These are phyloP conservation scores for Pseudogymnoascus sp. DNA, from an alignment of 2,329 filamentous ascomycete species.

Conservation along the genomic window DNA sequence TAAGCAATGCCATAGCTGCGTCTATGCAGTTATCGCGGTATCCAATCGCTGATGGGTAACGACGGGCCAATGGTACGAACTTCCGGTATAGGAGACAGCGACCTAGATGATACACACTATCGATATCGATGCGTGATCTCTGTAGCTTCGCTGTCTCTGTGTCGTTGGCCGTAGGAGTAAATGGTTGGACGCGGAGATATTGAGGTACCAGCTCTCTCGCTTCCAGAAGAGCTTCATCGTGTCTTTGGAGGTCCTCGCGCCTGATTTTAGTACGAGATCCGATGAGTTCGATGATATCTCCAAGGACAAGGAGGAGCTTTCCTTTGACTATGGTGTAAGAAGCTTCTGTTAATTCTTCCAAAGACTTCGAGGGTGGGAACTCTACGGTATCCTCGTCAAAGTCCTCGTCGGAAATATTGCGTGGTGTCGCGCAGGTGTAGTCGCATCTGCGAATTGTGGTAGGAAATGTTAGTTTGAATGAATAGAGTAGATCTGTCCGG, in stretches of 20 bases:
- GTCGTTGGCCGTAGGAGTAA: neutral
- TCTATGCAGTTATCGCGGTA: constrained; percentile 11
- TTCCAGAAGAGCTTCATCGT: neutral
- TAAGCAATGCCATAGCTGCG: constrained; percentile 11
- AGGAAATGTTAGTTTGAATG: constrained; percentile 11
- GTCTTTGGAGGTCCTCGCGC: constrained; percentile 8
- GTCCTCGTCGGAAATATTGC: constrained; percentile 10
- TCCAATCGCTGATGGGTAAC: neutral
- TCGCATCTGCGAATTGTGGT: constrained; percentile 7
- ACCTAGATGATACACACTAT: constrained; percentile 11
- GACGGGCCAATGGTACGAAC: constrained; percentile 7
- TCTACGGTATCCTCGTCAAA: constrained; percentile 8
- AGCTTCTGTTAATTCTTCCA: constrained; percentile 10
- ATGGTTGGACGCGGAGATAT: neutral
- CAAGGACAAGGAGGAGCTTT: constrained; percentile 9
- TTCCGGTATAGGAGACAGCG: constrained; percentile 11
- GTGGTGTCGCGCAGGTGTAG: constrained; percentile 9
- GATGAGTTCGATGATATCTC: constrained; percentile 10
- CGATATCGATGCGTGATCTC: neutral
- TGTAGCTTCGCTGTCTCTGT: neutral
- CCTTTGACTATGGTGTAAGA: constrained; percentile 11
- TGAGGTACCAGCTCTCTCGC: constrained; percentile 1
- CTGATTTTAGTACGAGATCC: constrained; percentile 1
- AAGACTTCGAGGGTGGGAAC: constrained; percentile 9
- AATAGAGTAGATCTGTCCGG: constrained; percentile 10